Evolutionary conservation across 306 rosid species (phyloP).

Genomic region (Trifolium dubium): DNA sequence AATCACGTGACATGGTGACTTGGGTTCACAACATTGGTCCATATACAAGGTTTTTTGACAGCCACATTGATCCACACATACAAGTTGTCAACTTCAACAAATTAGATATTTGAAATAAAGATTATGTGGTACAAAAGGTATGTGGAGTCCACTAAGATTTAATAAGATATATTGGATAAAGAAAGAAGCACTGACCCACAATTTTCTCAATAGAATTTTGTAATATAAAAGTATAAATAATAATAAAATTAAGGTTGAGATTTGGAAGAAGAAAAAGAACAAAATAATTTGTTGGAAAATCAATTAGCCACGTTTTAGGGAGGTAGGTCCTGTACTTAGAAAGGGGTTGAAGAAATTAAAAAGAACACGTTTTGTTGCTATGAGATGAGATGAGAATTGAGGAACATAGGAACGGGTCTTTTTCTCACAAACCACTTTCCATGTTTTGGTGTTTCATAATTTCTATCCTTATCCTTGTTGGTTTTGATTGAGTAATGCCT

Average conservation of each 20-base stretch:
- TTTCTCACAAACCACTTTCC: conserved; percentile 45
- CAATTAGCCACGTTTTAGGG: conserved; percentile 42
- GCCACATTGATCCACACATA: conserved; percentile 30
- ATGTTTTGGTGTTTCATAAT: conserved; percentile 34
- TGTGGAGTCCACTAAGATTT: conserved; percentile 55
- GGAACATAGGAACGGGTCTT: conserved; percentile 14
- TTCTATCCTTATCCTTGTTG: conserved; percentile 55
- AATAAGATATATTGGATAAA: conserved; percentile 46
- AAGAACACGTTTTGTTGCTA: conserved; percentile 39
- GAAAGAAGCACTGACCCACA: conserved; percentile 1
- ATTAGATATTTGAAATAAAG: neutral
- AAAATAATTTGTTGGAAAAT: conserved; percentile 33
- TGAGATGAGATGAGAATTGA: conserved; percentile 1
- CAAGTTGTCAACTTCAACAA: conserved; percentile 20
- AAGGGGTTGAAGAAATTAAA: neutral
- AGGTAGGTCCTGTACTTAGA: conserved; percentile 4
- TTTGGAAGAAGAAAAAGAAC: neutral
- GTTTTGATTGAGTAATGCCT: conserved; percentile 46
- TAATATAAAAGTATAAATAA: conserved; percentile 21
- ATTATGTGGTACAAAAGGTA: conserved; percentile 34
- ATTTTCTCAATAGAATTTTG: conserved; percentile 20
- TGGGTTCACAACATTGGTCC: conserved; percentile 40
- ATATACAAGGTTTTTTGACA: neutral
- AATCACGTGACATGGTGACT: conserved; percentile 36
- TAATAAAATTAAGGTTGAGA: neutral